Percentiles rank a stretch among this genome's conserved stretches.
Conservation (phyloP, 495 filamentous ascomycete genomes). For the Penicillium goetzii region DNA sequence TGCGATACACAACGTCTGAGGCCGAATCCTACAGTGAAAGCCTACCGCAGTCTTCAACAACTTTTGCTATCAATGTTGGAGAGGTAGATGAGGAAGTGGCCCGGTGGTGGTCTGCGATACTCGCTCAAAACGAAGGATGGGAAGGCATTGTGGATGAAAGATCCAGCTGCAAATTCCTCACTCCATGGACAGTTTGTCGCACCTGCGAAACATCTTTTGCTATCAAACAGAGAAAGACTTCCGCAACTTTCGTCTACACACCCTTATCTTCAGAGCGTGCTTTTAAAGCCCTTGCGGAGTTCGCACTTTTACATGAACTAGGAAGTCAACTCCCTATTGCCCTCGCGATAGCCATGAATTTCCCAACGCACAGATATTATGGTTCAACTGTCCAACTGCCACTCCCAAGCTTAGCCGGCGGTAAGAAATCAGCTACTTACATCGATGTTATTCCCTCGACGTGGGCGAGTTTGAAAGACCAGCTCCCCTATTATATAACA, state of each 20-base stretch:
- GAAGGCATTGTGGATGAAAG: background rate
- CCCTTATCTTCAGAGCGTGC: background rate
- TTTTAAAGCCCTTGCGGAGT: background rate
- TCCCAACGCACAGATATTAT: too few relatives aligned
- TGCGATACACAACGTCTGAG: background rate
- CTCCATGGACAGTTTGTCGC: background rate
- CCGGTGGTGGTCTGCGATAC: slow-evolving; percentile 1
- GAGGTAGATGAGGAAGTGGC: background rate
- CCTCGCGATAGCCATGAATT: too few relatives aligned
- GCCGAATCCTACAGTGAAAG: background rate
- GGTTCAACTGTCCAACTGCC: too few relatives aligned
- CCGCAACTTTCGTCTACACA: background rate
- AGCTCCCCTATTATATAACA: background rate
- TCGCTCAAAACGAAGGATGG: background rate
- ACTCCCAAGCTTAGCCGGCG: background rate
- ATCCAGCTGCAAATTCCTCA: background rate
- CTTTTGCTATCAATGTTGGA: background rate
- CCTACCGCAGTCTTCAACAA: background rate
- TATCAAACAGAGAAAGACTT: background rate
- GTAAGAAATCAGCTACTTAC: background rate
- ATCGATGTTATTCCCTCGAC: background rate
- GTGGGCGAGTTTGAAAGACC: background rate
- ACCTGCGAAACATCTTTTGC: background rate
- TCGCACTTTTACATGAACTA: background rate
- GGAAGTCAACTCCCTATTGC: background rate